Evolutionary conservation across 768 basidiomycete genomes (phyloP), one percentile per base, ranked within the genome.

Genomic region (Roridomyces roridus): DNA sequence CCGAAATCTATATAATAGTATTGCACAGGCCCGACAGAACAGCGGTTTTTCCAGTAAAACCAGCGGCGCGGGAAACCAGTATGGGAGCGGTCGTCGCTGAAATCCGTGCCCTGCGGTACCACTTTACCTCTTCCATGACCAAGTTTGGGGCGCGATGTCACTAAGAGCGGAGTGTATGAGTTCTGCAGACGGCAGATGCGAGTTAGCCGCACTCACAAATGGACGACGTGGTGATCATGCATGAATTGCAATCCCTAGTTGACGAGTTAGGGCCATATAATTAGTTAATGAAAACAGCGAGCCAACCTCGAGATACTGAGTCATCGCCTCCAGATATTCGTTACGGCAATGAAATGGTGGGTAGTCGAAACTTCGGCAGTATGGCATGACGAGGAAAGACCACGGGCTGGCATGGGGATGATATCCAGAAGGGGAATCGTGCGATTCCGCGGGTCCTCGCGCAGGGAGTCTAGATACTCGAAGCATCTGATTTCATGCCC

Each of bases 1-100:
- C 51, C 51, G 15, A 62, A 62, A 14, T 62, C 61, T n/a, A 62
- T 59, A 28, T 45, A 59, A n/a, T 50, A 62, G 12, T 62, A 59
- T 10, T 45, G 29, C 35, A 58, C 40, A 11, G 55, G 46, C 15
- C 24, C 8, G 18, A 62, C 42, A 17, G 51, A 28, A 14, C 41
- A 55, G 10, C 57, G 51, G 18, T 49, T 23, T 0, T 46, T 46
- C 56, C 56, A 58, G 10, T 28, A 37, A 12, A 58, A 45, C 2
- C 36, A n/a, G 21, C 35, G 29, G 8, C 17, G 21, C 2, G 3
- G 7, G 9, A 34, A 31, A n/a, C 51, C 61, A 18, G 24, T 40
- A 43, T 42, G 51, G 3, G 52, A 54, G 1, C 36, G 46, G n/a
- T 57, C 42, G 3, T 28, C 5, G 23, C 15, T 7, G 18, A 58